These are phyloP conservation scores for Cladophialophora carrionii DNA, from an alignment of 2,329 filamentous ascomycete genomes.

Conservation along the genomic window DNA sequence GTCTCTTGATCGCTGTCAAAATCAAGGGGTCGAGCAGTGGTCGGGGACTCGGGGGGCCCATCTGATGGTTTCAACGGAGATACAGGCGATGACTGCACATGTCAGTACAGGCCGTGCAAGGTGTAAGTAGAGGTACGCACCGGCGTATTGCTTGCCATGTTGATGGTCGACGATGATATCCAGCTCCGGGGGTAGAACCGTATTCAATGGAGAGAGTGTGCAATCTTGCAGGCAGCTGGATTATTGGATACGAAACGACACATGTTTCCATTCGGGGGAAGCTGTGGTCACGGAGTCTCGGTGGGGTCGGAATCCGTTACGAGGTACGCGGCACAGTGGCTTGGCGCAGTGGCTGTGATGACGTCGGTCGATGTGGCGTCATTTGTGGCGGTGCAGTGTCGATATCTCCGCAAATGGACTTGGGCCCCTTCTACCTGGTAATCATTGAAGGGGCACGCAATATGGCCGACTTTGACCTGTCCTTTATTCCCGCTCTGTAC, in stretches of 20 bases:
- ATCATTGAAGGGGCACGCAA: background rate
- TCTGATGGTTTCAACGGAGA: conserved; percentile 38
- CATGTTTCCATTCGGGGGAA: conserved; percentile 13
- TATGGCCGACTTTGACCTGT: conserved; percentile 33
- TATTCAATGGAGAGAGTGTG: conserved; percentile 4
- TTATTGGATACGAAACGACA: conserved; percentile 26
- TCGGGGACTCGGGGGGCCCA: conserved; percentile 54
- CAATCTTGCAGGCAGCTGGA: conserved; percentile 22
- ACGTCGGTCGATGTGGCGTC: background rate
- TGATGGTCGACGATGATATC: background rate
- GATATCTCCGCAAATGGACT: background rate
- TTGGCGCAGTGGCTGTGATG: background rate
- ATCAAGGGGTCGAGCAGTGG: conserved; percentile 60
- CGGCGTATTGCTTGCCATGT: conserved; percentile 25
- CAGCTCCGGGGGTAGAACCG: background rate
- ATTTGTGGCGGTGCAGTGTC: background rate
- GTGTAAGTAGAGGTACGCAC: conserved; percentile 18
- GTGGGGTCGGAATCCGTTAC: background rate
- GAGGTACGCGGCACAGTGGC: background rate
- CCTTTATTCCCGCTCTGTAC: conserved; percentile 77
- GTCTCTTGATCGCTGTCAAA: conserved; percentile 61
- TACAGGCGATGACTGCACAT: conserved; percentile 34
- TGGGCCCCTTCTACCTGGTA: background rate
- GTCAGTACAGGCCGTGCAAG: conserved; percentile 3
- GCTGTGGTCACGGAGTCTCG: conserved; percentile 1